These are phyloP conservation scores for Russula compacta DNA, from an alignment of 768 basidiomycete species.

Conservation along the genomic window DNA sequence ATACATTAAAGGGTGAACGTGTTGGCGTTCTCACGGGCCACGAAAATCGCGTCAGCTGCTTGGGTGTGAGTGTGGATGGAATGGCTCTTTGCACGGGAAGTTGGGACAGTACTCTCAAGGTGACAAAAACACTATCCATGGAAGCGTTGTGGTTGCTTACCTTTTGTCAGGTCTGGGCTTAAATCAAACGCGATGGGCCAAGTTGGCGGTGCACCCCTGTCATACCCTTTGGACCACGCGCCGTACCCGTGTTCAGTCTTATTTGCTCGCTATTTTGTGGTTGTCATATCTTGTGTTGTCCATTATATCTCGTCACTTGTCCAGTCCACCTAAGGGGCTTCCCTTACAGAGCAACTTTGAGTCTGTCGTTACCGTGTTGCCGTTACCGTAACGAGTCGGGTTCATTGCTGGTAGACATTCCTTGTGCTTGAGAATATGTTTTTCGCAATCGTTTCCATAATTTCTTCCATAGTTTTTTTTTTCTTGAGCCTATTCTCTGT, in stretches of 20 bases:
- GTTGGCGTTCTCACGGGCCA: slow-evolving; percentile 96
- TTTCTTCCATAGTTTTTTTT: neutral
- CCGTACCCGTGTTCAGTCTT: slow-evolving; percentile 9
- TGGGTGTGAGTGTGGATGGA: slow-evolving; percentile 92
- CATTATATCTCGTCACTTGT: slow-evolving; percentile 40
- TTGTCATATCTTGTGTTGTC: slow-evolving; percentile 37
- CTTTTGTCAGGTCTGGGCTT: slow-evolving; percentile 71
- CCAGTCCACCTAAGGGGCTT: slow-evolving; percentile 22
- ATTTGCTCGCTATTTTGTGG: slow-evolving; percentile 30
- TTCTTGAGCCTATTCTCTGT: neutral
- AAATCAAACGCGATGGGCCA: slow-evolving; percentile 23
- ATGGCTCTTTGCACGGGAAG: slow-evolving; percentile 98
- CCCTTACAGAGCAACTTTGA: slow-evolving; percentile 38
- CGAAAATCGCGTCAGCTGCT: slow-evolving; percentile 94
- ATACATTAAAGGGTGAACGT: slow-evolving; percentile 95
- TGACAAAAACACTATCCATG: slow-evolving; percentile 30
- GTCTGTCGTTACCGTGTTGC: slow-evolving; percentile 52
- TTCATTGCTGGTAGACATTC: slow-evolving; percentile 23
- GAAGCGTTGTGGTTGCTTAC: slow-evolving; percentile 5
- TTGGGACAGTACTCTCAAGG: slow-evolving; percentile 97
- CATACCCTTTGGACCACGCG: slow-evolving; percentile 16
- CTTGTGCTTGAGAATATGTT: slow-evolving; percentile 22
- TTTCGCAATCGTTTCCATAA: slow-evolving; percentile 25
- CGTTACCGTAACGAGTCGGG: slow-evolving; percentile 28
- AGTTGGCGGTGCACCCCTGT: slow-evolving; percentile 6